A percentile compares a stretch with the other conserved stretches of the same genome.
Conservation (phyloP, 495 filamentous ascomycete genomes). For the Acidiella bohemica region DNA sequence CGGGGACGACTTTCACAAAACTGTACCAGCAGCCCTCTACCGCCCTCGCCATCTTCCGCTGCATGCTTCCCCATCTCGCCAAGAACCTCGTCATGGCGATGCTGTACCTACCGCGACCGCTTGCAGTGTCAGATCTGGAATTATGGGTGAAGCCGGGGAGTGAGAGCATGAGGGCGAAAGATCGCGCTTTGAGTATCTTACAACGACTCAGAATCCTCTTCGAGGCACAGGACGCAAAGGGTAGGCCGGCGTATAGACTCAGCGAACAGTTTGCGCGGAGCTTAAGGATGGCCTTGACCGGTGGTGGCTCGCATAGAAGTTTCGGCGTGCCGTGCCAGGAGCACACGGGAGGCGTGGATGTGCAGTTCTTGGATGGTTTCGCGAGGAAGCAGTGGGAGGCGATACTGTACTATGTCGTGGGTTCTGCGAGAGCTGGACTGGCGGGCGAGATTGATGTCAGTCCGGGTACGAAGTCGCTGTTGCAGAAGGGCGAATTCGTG, state of each 20-base stretch:
- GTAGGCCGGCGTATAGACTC: slow-evolving; percentile 41
- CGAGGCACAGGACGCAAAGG: slow-evolving; percentile 39
- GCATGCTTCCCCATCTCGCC: slow-evolving; percentile 88
- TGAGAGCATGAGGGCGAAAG: slow-evolving; percentile 44
- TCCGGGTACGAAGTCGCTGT: slow-evolving; percentile 65
- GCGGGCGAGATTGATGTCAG: slow-evolving; percentile 47
- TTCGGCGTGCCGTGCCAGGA: slow-evolving; percentile 74
- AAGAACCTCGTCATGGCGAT: slow-evolving; percentile 92
- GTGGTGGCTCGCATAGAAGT: slow-evolving; percentile 68
- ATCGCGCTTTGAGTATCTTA: slow-evolving; percentile 67
- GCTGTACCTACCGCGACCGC: slow-evolving; percentile 68
- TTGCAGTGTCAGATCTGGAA: slow-evolving; percentile 64
- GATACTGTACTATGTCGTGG: slow-evolving; percentile 89
- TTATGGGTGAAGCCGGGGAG: slow-evolving; percentile 66
- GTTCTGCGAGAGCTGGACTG: slow-evolving; percentile 43
- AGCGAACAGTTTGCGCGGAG: slow-evolving; percentile 63
- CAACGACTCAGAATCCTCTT: slow-evolving; percentile 70
- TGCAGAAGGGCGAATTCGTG: slow-evolving; percentile 69
- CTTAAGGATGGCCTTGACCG: slow-evolving; percentile 71
- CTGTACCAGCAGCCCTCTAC: slow-evolving; percentile 95
- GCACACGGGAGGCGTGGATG: slow-evolving; percentile 42
- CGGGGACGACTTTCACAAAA: slow-evolving; percentile 72
- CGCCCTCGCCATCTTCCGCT: slow-evolving; percentile 85
- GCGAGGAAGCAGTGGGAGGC: slow-evolving; percentile 86
- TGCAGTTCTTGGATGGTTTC: slow-evolving; percentile 69